Evolutionary conservation across 257 asterid genomes (phyloP).

Genomic region (Nicotiana noctiflora): DNA sequence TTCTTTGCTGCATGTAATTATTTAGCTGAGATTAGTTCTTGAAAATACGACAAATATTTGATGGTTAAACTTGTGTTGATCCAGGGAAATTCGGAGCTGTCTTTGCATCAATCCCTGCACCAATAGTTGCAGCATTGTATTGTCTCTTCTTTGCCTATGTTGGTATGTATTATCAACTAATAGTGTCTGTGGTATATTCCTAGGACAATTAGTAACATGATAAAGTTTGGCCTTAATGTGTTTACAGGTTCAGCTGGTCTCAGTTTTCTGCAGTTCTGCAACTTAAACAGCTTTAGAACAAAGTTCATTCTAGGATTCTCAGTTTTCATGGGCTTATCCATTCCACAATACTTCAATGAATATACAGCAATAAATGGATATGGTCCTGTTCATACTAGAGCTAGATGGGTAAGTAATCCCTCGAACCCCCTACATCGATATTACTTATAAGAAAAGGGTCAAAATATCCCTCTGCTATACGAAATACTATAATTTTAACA

Average conservation of each 20-base stretch:
- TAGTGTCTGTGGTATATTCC: neutral
- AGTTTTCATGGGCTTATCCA: slow-evolving; percentile 81
- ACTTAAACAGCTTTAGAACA: slow-evolving; percentile 77
- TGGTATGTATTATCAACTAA: slow-evolving; percentile 36
- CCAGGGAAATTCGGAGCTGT: slow-evolving; percentile 96
- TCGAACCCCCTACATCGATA: neutral
- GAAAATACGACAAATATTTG: neutral
- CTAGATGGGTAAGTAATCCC: slow-evolving; percentile 74
- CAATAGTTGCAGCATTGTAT: slow-evolving; percentile 82
- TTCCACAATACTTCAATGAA: slow-evolving; percentile 92
- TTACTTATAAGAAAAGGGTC: neutral
- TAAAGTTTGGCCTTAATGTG: neutral
- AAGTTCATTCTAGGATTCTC: slow-evolving; percentile 82
- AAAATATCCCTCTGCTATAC: neutral
- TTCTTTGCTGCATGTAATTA: neutral
- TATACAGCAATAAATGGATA: slow-evolving; percentile 37
- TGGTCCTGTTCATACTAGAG: slow-evolving; percentile 75
- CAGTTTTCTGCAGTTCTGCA: slow-evolving; percentile 79
- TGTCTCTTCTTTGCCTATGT: slow-evolving; percentile 92
- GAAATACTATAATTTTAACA: neutral
- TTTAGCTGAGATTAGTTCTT: neutral
- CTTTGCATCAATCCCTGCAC: slow-evolving; percentile 91
- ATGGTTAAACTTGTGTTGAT: neutral
- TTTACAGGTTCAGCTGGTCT: slow-evolving; percentile 81
- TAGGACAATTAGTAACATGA: neutral